phyloP scores from a whole-genome alignment of 1,139 yeast genomes.

The Hyphopichia wangnamkhiaoensis region DNA sequence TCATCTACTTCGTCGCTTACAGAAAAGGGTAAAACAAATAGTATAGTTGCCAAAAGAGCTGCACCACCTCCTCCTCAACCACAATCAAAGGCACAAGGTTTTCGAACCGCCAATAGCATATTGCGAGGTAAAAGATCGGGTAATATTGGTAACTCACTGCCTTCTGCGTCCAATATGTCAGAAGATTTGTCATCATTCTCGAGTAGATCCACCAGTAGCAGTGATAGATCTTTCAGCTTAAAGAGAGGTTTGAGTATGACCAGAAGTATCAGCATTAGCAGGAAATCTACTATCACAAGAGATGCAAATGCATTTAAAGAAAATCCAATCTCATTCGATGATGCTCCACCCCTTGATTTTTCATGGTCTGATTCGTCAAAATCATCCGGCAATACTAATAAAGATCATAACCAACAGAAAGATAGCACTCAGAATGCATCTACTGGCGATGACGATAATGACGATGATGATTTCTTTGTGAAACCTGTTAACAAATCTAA shows the following conservation, averaged over 20 bases:
- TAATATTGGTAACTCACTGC: slow-evolving; percentile 5
- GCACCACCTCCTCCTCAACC: slow-evolving; percentile 72
- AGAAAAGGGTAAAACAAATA: slow-evolving; percentile 18
- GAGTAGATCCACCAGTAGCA: slow-evolving; percentile 16
- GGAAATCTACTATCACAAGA: slow-evolving; percentile 19
- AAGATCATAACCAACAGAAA: slow-evolving; percentile 26
- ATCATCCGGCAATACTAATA: slow-evolving; percentile 44
- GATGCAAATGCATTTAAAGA: slow-evolving; percentile 59
- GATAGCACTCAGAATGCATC: neutral
- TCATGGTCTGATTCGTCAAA: slow-evolving; percentile 15
- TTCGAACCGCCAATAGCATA: slow-evolving; percentile 6
- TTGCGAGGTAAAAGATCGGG: slow-evolving; percentile 3
- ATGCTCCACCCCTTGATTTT: slow-evolving; percentile 59
- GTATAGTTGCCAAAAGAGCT: slow-evolving; percentile 61
- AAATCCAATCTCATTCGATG: slow-evolving; percentile 70
- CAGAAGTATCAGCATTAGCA: slow-evolving; percentile 12
- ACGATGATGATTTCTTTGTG: slow-evolving; percentile 34
- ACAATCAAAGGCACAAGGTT: slow-evolving; percentile 2
- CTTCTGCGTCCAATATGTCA: slow-evolving; percentile 13
- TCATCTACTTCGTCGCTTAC: slow-evolving; percentile 1
- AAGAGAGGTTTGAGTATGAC: slow-evolving; percentile 8
- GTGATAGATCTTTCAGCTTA: slow-evolving; percentile 12
- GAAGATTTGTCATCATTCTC: slow-evolving; percentile 17
- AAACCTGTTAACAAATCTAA: slow-evolving; percentile 22
- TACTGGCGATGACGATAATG: slow-evolving; percentile 13